phyloP scores from a whole-genome alignment of 106 monocot genomes.

The Allium fistulosum region DNA sequence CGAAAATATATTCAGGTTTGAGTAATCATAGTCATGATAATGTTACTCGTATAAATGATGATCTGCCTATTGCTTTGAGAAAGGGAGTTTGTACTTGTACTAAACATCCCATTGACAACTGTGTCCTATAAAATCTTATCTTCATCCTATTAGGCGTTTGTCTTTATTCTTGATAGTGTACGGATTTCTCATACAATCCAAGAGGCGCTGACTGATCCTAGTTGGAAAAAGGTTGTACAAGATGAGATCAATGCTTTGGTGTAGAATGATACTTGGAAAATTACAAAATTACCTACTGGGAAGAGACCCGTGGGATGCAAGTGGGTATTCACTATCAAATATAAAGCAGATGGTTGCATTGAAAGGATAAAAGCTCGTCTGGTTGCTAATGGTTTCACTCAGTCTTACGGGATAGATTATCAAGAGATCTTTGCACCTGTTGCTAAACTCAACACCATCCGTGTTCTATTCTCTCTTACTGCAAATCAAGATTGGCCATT shows the following conservation, averaged over 20 bases:
- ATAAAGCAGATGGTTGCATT: background rate
- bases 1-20: too few species aligned
- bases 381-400: slow-evolving; percentile 4
- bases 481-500: slow-evolving; percentile 6
- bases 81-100: too few species aligned
- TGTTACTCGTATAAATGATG: too few species aligned
- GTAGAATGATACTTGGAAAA: slow-evolving; percentile 6
- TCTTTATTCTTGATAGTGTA: too few species aligned
- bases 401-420: slow-evolving; percentile 8
- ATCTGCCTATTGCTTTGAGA: too few species aligned
- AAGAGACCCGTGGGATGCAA: background rate
- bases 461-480: slow-evolving; percentile 5
- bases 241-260: slow-evolving; percentile 3
- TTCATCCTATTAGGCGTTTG: too few species aligned
- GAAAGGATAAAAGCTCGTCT: slow-evolving; percentile 2
- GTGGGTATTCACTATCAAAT: slow-evolving; percentile 2
- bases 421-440: slow-evolving; percentile 3
- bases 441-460: background rate
- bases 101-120: too few species aligned
- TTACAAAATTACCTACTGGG: background rate
- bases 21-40: too few species aligned
- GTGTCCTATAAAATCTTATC: too few species aligned
- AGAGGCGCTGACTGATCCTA: background rate
- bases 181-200: too few species aligned
- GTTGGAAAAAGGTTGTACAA: background rate